Evolutionary conservation across 441 rosid genomes (phyloP).

Genomic region (Erodium moschatum): DNA sequence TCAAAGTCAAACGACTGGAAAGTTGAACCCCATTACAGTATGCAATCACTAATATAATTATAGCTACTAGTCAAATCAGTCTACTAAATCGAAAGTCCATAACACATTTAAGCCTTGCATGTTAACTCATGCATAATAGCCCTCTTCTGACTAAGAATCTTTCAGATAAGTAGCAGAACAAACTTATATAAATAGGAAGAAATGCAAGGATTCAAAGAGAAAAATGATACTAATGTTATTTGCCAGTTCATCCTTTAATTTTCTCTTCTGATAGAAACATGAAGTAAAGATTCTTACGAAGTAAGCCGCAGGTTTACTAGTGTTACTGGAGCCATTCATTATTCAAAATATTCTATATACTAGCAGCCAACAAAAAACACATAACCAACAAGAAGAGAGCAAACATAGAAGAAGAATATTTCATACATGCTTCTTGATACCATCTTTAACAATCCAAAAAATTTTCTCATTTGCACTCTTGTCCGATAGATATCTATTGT

Average conservation of each 20-base stretch:
- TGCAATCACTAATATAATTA: neutral
- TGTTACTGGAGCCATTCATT: neutral
- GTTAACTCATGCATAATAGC: neutral
- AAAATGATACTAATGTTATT: neutral
- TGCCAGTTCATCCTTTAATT: neutral
- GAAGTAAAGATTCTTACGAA: neutral
- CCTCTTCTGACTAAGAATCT: neutral
- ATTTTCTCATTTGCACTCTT: constrained; percentile 93
- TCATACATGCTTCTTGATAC: constrained; percentile 71
- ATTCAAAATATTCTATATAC: neutral
- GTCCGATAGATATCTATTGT: constrained; percentile 86
- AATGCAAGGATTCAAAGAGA: neutral
- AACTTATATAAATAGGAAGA: neutral
- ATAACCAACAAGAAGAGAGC: constrained; percentile 2
- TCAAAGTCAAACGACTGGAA: neutral
- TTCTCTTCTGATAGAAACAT: neutral
- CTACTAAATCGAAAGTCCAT: neutral
- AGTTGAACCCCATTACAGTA: neutral
- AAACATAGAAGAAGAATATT: constrained; percentile 18
- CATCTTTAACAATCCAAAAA: constrained; percentile 80
- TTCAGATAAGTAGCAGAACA: neutral
- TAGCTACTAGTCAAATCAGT: neutral
- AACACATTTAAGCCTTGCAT: neutral
- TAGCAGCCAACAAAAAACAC: constrained; percentile 1
- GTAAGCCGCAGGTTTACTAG: neutral